Evolutionary conservation across 1,139 yeast genomes (phyloP).

Genomic region (Pneumocystis oryctolagi): DNA sequence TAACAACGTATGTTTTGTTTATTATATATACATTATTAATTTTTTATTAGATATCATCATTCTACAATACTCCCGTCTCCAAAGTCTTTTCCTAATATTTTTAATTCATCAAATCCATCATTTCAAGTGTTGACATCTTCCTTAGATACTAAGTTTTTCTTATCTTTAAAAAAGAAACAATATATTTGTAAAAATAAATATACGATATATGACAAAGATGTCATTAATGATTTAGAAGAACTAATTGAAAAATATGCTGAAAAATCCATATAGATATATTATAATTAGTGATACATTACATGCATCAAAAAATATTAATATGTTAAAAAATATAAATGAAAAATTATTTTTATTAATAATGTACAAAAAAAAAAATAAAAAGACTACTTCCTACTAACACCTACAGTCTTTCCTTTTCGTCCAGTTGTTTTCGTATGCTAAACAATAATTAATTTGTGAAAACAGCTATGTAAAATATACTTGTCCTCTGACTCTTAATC

Average conservation of each 20-base stretch:
- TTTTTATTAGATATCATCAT: not conserved
- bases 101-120: not conserved
- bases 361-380: not conserved
- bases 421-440: slow-evolving; percentile 98
- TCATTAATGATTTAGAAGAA: not conserved
- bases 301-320: not conserved
- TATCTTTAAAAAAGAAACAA: not conserved
- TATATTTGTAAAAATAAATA: not conserved
- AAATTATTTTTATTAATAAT: not conserved
- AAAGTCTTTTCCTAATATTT: not conserved
- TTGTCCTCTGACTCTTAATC: slow-evolving; percentile 43
- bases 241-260: not conserved
- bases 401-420: slow-evolving; percentile 46
- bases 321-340: not conserved
- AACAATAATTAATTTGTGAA: slow-evolving; percentile 74
- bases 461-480: slow-evolving; percentile 9
- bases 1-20: not conserved
- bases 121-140: not conserved
- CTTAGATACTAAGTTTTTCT: not conserved
- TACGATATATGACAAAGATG: not conserved
- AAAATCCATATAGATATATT: not conserved
- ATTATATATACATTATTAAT: not conserved
- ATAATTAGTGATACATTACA: not conserved
- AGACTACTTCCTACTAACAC: not conserved
- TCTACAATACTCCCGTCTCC: not conserved